Percentiles rank a stretch among this genome's conserved stretches.
Conservation (phyloP, 495 filamentous ascomycete genomes). For the Daldinia bambusicola region DNA sequence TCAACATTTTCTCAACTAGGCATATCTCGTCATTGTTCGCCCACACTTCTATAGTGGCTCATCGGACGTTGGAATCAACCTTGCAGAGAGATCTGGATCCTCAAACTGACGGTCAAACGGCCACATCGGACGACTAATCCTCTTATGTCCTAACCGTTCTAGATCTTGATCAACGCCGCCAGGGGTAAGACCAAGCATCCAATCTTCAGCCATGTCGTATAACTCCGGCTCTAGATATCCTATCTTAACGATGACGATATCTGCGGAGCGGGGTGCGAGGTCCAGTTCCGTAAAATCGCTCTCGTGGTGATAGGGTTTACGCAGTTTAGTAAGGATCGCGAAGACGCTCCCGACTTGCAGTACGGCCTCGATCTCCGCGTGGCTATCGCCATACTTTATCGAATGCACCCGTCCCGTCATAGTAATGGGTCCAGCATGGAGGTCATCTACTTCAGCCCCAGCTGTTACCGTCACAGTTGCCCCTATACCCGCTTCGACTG, state of each 20-base stretch:
- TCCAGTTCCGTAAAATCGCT: slow-evolving; percentile 63
- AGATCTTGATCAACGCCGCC: slow-evolving; percentile 68
- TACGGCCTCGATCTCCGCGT: slow-evolving; percentile 63
- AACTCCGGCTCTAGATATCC: slow-evolving; percentile 69
- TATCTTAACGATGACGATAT: slow-evolving; percentile 69
- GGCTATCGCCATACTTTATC: slow-evolving; percentile 62
- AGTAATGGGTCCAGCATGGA: slow-evolving; percentile 62
- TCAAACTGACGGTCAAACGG: slow-evolving; percentile 61
- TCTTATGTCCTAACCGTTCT: slow-evolving; percentile 58
- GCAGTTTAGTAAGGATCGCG: slow-evolving; percentile 64
- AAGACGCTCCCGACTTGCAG: slow-evolving; percentile 64
- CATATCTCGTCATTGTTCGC: neutral
- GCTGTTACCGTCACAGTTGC: slow-evolving; percentile 64
- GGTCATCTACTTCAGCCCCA: slow-evolving; percentile 64
- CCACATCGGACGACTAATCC: slow-evolving; percentile 66
- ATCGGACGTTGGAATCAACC: slow-evolving; percentile 58
- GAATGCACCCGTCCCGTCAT: slow-evolving; percentile 65
- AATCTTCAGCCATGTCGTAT: slow-evolving; percentile 64
- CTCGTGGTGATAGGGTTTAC: slow-evolving; percentile 68
- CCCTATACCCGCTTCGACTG: slow-evolving; percentile 61
- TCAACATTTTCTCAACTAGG: neutral
- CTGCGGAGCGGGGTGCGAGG: slow-evolving; percentile 57
- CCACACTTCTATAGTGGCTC: slow-evolving; percentile 38
- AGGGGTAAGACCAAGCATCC: slow-evolving; percentile 65
- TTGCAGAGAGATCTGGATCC: slow-evolving; percentile 54